Base-by-base conservation (phyloP, 2,329 filamentous ascomycete species). In the Microcera coccophila region DNA sequence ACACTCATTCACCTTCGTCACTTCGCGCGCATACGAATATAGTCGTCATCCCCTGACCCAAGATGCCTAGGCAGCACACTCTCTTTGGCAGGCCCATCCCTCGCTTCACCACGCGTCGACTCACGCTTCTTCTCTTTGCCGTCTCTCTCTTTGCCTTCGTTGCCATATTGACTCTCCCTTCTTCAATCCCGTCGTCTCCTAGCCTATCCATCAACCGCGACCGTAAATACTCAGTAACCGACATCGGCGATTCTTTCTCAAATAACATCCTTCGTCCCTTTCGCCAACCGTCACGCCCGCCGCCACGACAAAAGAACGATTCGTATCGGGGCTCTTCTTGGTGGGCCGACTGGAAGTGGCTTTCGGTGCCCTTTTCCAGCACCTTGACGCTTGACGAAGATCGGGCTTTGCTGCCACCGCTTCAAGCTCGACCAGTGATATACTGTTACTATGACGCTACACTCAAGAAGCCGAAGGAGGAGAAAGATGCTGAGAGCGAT, bases 381-480 rank as follows among this genome's bases (percentile, higher is more conserved):
- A 79, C 81, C 14, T 74, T 93, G 44, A 84, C 79, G 0, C 75
- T 93, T 43, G 90, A 95, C 60, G 86, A 95, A 63, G 85, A 86
- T 58, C 78, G 89, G 41, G 84, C 86, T 7, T 78, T 97, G 41
- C 81, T 97, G 3, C 93, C 93, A 36, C 87, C 87, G 3, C 70
- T 95, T 20, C 68, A 64, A 36, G 70, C 78, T 22, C 79, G 91
- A 17, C 82, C 85, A 18, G 76, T 82, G 1, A 82, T 97, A 41
- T 97, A 95, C 67, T 95, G 90, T 50, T 97, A 91, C 66, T 95
- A 95, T 63, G 89, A 95, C 58, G 71, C 79, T 10, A 80, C 78
- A 4, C 63, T 73, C 15, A 68, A 76, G 47, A 84, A 84, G 63
- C 77, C 85, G 22, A 73, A 77, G 37, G 76, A 77, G 15, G 75